These are phyloP conservation scores for Zymoseptoria pseudotritici DNA, from an alignment of 2,329 filamentous ascomycete genomes.

Conservation along the genomic window DNA sequence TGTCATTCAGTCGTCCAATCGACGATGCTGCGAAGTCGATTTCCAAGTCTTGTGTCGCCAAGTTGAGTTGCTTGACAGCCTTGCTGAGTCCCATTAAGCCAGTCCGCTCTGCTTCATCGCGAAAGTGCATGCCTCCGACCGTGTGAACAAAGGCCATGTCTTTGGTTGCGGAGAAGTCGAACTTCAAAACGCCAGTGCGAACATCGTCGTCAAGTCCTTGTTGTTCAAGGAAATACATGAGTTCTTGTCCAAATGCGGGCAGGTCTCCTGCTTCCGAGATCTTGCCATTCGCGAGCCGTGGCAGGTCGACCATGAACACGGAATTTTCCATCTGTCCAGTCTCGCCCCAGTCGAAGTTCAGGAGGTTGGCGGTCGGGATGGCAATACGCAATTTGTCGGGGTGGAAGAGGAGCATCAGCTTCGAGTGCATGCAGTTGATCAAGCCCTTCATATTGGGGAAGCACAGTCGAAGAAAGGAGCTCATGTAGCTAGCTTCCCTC, in stretches of 20 bases:
- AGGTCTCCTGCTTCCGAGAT: slow-evolving; percentile 26
- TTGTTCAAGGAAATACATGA: slow-evolving; percentile 62
- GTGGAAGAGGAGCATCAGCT: slow-evolving; percentile 84
- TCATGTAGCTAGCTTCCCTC: slow-evolving; percentile 22
- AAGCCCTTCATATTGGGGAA: slow-evolving; percentile 74
- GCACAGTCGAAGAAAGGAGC: slow-evolving; percentile 52
- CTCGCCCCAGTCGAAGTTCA: slow-evolving; percentile 85
- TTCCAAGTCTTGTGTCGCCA: slow-evolving; percentile 33
- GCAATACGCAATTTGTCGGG: slow-evolving; percentile 66
- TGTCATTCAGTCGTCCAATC: slow-evolving; percentile 64
- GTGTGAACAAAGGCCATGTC: slow-evolving; percentile 76
- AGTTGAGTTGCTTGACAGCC: slow-evolving; percentile 57
- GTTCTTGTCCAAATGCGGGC: slow-evolving; percentile 55
- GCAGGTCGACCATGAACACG: slow-evolving; percentile 88
- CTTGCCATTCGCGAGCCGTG: slow-evolving; percentile 41
- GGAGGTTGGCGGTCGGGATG: slow-evolving; percentile 80
- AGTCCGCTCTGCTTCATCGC: slow-evolving; percentile 41
- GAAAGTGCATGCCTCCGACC: slow-evolving; percentile 43
- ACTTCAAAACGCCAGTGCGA: slow-evolving; percentile 61
- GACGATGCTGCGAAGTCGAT: slow-evolving; percentile 72
- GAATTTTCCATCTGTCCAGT: slow-evolving; percentile 78
- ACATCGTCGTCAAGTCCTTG: slow-evolving; percentile 59
- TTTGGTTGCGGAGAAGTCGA: slow-evolving; percentile 71
- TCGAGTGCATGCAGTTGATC: slow-evolving; percentile 80
- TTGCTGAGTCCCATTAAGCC: slow-evolving; percentile 69